Conservation (phyloP, 2,329 filamentous ascomycete genomes). For the Hypoxylon sp. region DNA sequence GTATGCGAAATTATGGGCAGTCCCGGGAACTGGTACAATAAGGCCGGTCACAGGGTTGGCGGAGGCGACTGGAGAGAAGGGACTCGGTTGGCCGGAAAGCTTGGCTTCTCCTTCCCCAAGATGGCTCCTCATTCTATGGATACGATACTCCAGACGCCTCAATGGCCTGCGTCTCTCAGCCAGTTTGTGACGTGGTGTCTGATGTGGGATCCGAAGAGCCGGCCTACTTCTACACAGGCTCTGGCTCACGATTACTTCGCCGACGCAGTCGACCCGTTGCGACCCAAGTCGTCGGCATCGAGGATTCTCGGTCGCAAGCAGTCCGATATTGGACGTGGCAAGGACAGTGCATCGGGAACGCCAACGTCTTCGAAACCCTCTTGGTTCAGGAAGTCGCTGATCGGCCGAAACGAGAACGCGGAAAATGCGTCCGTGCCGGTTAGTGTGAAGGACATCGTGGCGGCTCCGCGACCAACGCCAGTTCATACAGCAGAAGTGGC, state of each 20-base stretch:
- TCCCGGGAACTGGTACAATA: slow-evolving; percentile 97
- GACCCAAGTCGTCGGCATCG: slow-evolving; percentile 89
- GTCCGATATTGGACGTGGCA: slow-evolving; percentile 78
- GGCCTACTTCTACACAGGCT: slow-evolving; percentile 93
- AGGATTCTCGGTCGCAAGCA: slow-evolving; percentile 88
- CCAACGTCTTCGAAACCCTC: slow-evolving; percentile 83
- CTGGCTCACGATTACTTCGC: slow-evolving; percentile 93
- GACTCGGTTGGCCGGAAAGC: slow-evolving; percentile 88
- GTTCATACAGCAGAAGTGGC: slow-evolving; percentile 40
- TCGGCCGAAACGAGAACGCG: slow-evolving; percentile 76
- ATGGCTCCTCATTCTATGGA: slow-evolving; percentile 99
- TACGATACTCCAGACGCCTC: slow-evolving; percentile 85
- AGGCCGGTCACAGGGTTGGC: slow-evolving; percentile 83
- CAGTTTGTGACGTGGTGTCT: slow-evolving; percentile 98
- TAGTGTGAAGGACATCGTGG: slow-evolving; percentile 55
- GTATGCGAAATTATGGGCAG: slow-evolving; percentile 99
- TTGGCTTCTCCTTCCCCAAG: slow-evolving; percentile 98
- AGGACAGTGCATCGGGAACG: slow-evolving; percentile 65
- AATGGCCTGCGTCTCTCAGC: slow-evolving; percentile 88
- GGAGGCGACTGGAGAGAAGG: slow-evolving; percentile 98
- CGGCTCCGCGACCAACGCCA: slow-evolving; percentile 48
- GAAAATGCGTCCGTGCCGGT: slow-evolving; percentile 63
- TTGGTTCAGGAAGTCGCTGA: slow-evolving; percentile 96
- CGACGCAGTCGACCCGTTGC: slow-evolving; percentile 89
- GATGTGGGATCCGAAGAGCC: slow-evolving; percentile 95